These are phyloP conservation scores for Uronychia setigera DNA, from an alignment of 73 alveolate genomes.

Conservation along the genomic window DNA sequence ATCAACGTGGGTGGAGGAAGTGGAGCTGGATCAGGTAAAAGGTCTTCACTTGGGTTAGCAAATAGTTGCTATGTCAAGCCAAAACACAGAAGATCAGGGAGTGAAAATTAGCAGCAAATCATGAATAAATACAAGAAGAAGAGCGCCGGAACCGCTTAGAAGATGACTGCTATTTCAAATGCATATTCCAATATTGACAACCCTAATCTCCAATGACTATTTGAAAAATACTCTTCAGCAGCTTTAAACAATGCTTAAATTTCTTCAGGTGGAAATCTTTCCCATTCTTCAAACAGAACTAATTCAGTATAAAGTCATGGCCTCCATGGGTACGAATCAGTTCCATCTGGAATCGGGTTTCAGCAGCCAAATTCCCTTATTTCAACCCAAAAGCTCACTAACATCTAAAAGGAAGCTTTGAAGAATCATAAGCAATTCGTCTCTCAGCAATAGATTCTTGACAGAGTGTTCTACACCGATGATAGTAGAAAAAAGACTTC, in stretches of 20 bases:
- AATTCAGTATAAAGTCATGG: not conserved
- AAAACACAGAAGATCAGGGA: not conserved
- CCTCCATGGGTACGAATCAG: not conserved
- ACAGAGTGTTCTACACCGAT: not conserved
- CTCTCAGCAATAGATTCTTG: not conserved
- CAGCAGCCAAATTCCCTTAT: too few species aligned
- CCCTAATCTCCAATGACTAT: not conserved
- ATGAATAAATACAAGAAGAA: not conserved
- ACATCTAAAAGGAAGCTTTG: not conserved
- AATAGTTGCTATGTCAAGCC: not conserved
- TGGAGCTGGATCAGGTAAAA: not conserved
- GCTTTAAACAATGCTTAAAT: not conserved
- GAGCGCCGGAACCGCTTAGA: not conserved
- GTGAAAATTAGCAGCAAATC: not conserved
- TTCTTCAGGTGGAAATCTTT: not conserved
- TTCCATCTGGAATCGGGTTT: not conserved
- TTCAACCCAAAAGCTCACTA: not conserved
- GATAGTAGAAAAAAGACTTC: not conserved
- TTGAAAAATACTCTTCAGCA: not conserved
- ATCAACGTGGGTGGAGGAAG: not conserved
- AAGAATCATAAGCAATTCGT: not conserved
- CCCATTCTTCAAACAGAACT: not conserved
- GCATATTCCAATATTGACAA: not conserved
- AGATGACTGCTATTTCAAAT: not conserved
- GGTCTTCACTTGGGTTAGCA: not conserved